Evolutionary conservation across 1,284 basidiomycete genomes (phyloP), one percentile per base, ranked within the genome.

Genomic region (Pascua guehoae): DNA sequence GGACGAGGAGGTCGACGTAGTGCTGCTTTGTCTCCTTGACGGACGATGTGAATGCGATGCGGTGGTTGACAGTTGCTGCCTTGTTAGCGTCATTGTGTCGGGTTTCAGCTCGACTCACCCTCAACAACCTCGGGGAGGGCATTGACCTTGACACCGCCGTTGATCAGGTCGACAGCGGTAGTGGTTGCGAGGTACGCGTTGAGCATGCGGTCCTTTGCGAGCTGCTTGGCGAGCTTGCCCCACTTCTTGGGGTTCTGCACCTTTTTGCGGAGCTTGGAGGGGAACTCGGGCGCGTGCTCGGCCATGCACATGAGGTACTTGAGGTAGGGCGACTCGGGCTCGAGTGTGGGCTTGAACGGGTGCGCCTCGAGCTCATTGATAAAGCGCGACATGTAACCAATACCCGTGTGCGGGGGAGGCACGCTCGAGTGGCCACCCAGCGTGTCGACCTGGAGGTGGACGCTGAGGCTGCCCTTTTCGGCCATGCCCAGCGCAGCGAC

Each of bases 301-400:
- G 78, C 70, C 8, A 79, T 67, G 60, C 81, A 83, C 41, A 77
- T 72, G 14, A 83, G 72, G 65, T 73, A 78, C 49, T 75, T 73
- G 52, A 82, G 66, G 54, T 74, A 75, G 2, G 81, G 80, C 38
- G 71, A 73, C 18, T 66, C 65, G 10, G 74, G 59, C 8, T 64
- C 56, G 14, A 82, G 65, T 24, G 56, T 49, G 15, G 74, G 71
- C 57, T 66, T 55, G 66, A 66, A 75, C 0, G 77, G 76, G 57
- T 77, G 57, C 41, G 62, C 64, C 62, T 78, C 77, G 47, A 79
- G 67, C 38, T 65, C 58, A 10, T 70, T 61, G 39, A 79, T 64
- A 51, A 77, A 57, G 16, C 71, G 64, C 5, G 76, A 68, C 53
- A 76, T 75, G 67, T 74, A 66, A 17, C 77, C 77, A 58, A 78